A percentile compares a stretch with the other conserved stretches of the same genome.
phyloP scores from a whole-genome alignment of 352 stramenopile species.

The Globisporangium emineosum region DNA sequence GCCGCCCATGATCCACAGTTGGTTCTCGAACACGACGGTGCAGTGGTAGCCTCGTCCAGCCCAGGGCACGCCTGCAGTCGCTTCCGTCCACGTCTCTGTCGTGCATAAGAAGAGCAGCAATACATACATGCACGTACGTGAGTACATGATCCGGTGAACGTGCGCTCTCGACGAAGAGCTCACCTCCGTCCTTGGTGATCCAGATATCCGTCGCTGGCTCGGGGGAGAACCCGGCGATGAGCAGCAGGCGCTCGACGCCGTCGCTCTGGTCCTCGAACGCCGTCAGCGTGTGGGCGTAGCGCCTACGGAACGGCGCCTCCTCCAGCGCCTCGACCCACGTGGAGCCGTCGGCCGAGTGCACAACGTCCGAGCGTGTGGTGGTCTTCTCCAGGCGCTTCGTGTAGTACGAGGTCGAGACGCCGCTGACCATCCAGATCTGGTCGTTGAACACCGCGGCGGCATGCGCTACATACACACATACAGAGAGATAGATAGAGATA shows the following conservation, averaged over 20 bases:
- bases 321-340: slow-evolving; percentile 67
- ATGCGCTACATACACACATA: slow-evolving; percentile 37
- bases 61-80: slow-evolving; percentile 37
- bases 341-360: slow-evolving; percentile 51
- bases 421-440: slow-evolving; percentile 71
- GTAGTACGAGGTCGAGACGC: slow-evolving; percentile 72
- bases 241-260: slow-evolving; percentile 43
- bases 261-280: slow-evolving; percentile 55
- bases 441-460: slow-evolving; percentile 52
- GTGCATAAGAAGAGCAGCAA: not conserved
- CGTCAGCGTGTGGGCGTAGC: slow-evolving; percentile 71
- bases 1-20: slow-evolving; percentile 67
- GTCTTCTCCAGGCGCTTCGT: slow-evolving; percentile 71
- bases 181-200: slow-evolving; percentile 63
- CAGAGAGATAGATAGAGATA: not conserved
- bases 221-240: slow-evolving; percentile 74
- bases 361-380: slow-evolving; percentile 61
- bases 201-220: slow-evolving; percentile 75
- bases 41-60: slow-evolving; percentile 71
- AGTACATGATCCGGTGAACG: not conserved
- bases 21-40: slow-evolving; percentile 51
- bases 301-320: slow-evolving; percentile 66
- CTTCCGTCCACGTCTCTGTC: slow-evolving; percentile 47
- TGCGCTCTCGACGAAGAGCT: not conserved
- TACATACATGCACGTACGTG: not conserved